A percentile compares a stretch with the other conserved stretches of the same genome.
phyloP scores from a whole-genome alignment of 2,329 filamentous ascomycete species.

The Neonectria hederae region DNA sequence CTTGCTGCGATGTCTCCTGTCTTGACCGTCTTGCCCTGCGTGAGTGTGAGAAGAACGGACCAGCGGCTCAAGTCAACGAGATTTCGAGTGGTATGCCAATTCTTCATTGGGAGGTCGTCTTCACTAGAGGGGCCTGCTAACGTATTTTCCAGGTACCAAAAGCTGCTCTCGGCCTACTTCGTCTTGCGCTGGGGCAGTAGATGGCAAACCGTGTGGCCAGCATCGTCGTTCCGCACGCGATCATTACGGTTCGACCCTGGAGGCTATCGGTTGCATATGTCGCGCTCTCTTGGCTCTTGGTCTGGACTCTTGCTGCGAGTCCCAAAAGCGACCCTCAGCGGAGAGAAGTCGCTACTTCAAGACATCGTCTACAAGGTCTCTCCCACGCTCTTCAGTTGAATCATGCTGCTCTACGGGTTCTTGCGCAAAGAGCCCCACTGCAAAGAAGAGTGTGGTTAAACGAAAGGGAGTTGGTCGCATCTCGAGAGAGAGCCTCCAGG shows the following conservation, averaged over 20 bases:
- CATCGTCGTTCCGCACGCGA: constrained; percentile 49
- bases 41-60: constrained; percentile 45
- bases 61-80: neutral
- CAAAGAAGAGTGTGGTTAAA: constrained; percentile 19
- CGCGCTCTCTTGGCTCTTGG: constrained; percentile 61
- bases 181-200: constrained; percentile 26
- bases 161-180: neutral
- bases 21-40: constrained; percentile 56
- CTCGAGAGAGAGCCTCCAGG: constrained; percentile 22
- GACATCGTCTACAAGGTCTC: constrained; percentile 27
- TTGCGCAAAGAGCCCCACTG: constrained; percentile 21
- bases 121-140: neutral
- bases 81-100: constrained; percentile 1
- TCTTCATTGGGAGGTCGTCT: neutral
- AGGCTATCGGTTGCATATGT: constrained; percentile 64
- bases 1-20: constrained; percentile 56
- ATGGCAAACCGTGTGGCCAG: constrained; percentile 48
- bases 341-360: constrained; percentile 41
- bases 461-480: constrained; percentile 14
- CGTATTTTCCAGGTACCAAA: neutral
- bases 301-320: constrained; percentile 60
- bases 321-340: constrained; percentile 38
- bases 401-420: constrained; percentile 39
- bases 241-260: constrained; percentile 54
- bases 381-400: constrained; percentile 36